These are phyloP conservation scores for Coprinopsis cinerea DNA, from an alignment of 768 basidiomycete genomes.

Conservation along the genomic window DNA sequence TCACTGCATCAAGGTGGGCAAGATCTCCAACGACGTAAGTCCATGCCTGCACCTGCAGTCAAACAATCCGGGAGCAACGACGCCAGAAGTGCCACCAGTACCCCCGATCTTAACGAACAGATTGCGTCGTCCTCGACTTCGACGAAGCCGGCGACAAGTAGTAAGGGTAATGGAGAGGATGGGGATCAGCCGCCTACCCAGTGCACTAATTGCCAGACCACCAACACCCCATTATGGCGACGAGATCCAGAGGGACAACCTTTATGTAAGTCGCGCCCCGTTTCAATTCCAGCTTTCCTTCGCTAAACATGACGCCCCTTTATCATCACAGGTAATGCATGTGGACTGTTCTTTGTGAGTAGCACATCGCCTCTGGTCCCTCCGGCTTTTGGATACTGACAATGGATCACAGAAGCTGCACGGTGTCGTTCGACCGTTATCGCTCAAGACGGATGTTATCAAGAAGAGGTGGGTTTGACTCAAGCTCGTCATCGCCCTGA, in stretches of 20 bases:
- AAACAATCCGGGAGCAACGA: constrained; percentile 16
- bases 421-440: constrained; percentile 89
- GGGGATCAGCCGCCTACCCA: constrained; percentile 70
- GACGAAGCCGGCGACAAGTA: constrained; percentile 12
- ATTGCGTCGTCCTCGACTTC: constrained; percentile 3
- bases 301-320: constrained; percentile 8
- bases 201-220: constrained; percentile 94
- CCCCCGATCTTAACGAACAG: constrained; percentile 44
- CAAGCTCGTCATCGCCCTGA: background rate
- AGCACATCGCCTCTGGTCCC: background rate
- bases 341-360: constrained; percentile 89
- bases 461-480: constrained; percentile 72
- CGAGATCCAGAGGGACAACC: constrained; percentile 91
- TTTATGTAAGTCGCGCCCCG: constrained; percentile 53
- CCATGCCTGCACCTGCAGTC: constrained; percentile 24
- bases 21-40: constrained; percentile 51
- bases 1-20: constrained; percentile 57
- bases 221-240: constrained; percentile 91
- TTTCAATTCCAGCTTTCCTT: background rate
- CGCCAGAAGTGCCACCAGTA: constrained; percentile 40
- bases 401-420: constrained; percentile 74
- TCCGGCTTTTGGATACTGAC: background rate
- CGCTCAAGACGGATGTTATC: constrained; percentile 94
- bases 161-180: constrained; percentile 50
- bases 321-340: constrained; percentile 70